Evolutionary conservation across 2,329 filamentous ascomycete genomes (phyloP).

Genomic region (Colletotrichum neosansevieriae): DNA sequence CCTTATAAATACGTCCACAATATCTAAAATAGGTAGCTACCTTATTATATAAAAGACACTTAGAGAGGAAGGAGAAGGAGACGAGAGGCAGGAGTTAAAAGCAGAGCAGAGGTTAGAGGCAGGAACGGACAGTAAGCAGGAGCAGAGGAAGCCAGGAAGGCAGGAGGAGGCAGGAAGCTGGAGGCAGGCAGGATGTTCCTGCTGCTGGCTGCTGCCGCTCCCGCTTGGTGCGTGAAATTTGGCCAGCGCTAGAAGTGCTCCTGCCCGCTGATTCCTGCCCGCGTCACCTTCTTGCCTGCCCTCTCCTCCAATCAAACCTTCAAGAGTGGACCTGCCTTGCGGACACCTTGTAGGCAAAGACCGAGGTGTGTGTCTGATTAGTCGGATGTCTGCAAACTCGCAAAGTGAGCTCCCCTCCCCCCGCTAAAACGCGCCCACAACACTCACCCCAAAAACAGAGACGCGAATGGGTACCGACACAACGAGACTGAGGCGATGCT

Average conservation of each 20-base stretch:
- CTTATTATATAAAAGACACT: too few relatives aligned
- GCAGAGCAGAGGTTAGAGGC: not conserved
- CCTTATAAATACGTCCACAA: too few relatives aligned
- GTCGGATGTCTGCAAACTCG: not conserved
- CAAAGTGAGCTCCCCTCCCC: constrained; percentile 3
- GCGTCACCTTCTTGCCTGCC: not conserved
- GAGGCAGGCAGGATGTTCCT: constrained; percentile 7
- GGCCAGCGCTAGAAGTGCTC: not conserved
- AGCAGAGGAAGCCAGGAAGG: constrained; percentile 4
- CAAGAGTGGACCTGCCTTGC: constrained; percentile 1
- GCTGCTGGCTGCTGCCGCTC: not conserved
- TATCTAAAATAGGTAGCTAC: too few relatives aligned
- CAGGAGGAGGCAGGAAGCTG: not conserved
- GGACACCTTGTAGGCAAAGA: not conserved
- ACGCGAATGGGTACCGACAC: not conserved
- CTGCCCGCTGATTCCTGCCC: not conserved
- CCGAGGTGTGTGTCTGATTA: constrained; percentile 9
- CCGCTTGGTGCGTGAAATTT: not conserved
- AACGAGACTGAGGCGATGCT: not conserved
- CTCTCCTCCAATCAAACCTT: not conserved
- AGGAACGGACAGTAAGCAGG: not conserved
- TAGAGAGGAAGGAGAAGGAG: too few relatives aligned
- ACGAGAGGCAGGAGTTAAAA: too few relatives aligned
- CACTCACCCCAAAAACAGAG: constrained; percentile 4
- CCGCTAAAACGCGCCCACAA: constrained; percentile 30